Conservation (phyloP, 176 grass and related monocot species). For the Oryza meridionalis region DNA sequence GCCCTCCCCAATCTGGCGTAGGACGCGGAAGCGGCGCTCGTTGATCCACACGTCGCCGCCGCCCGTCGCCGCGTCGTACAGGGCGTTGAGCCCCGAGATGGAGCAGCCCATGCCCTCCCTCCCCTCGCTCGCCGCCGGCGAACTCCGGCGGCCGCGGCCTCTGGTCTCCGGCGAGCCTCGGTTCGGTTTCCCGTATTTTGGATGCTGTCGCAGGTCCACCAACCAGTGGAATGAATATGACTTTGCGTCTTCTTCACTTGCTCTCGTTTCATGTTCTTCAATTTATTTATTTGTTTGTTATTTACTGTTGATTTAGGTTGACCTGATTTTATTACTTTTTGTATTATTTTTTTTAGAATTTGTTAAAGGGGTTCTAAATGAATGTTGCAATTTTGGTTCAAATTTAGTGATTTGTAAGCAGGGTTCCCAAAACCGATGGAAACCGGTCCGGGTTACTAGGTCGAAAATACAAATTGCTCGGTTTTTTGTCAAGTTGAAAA, state of each 20-base stretch:
- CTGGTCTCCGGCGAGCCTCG: conserved; percentile 6
- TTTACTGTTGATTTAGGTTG: background rate
- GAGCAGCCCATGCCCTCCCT: conserved; percentile 75
- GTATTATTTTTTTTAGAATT: background rate
- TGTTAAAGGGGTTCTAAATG: background rate
- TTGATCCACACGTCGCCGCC: conserved; percentile 97
- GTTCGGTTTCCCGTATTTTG: conserved; percentile 3
- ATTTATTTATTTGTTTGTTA: background rate
- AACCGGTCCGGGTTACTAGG: too few relatives aligned
- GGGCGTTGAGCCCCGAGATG: conserved; percentile 79
- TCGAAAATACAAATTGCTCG: too few relatives aligned
- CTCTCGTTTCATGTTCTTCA: background rate
- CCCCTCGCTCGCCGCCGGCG: conserved; percentile 33
- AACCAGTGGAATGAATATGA: background rate
- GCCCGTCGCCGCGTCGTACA: conserved; percentile 74
- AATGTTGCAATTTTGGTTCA: background rate
- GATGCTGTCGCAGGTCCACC: conserved; percentile 20
- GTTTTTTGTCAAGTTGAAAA: too few relatives aligned
- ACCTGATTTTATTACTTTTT: background rate
- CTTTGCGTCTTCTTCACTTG: background rate
- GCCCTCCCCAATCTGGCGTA: conserved; percentile 92
- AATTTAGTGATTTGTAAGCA: background rate
- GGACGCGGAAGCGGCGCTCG: conserved; percentile 81
- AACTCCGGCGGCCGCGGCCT: conserved; percentile 4
- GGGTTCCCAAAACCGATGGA: too few relatives aligned